Conservation (phyloP, 1,139 yeast species). For the Yamadazyma atmosphaerica region DNA sequence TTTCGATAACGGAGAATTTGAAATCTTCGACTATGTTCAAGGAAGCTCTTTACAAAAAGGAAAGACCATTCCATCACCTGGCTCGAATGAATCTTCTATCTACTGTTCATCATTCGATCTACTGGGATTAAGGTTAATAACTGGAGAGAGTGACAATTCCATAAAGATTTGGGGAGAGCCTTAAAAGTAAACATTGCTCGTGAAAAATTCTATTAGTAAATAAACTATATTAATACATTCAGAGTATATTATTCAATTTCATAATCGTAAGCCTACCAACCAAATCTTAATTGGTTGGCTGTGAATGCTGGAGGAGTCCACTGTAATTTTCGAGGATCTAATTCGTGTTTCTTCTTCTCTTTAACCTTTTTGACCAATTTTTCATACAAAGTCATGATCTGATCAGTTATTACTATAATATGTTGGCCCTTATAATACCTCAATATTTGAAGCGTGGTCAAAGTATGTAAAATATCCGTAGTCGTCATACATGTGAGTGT, state of each 20-base stretch:
- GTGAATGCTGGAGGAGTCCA: conserved; percentile 98
- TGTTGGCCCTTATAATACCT: conserved; percentile 96
- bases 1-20: conserved; percentile 77
- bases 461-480: conserved; percentile 89
- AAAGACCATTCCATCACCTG: conserved; percentile 61
- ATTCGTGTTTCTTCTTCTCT: conserved; percentile 71
- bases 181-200: too few relatives aligned
- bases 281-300: conserved; percentile 92
- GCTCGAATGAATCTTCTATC: conserved; percentile 67
- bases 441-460: conserved; percentile 86
- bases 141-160: conserved; percentile 90
- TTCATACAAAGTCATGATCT: conserved; percentile 74
- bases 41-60: conserved; percentile 63
- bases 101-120: conserved; percentile 74
- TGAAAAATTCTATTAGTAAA: conserved; percentile 7
- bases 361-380: conserved; percentile 55
- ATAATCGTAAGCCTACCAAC: conserved; percentile 57
- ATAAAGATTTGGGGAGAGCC: conserved; percentile 77
- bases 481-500: conserved; percentile 91
- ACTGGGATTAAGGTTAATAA: conserved; percentile 77
- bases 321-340: conserved; percentile 67
- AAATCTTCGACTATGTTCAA: conserved; percentile 73
- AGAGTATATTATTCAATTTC: background rate
- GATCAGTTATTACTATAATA: conserved; percentile 87
- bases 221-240: conserved; percentile 2